Evolutionary conservation across 1,284 basidiomycete species (phyloP), one percentile per base, ranked within the genome.

Genomic region (Cerioporus squamosus): DNA sequence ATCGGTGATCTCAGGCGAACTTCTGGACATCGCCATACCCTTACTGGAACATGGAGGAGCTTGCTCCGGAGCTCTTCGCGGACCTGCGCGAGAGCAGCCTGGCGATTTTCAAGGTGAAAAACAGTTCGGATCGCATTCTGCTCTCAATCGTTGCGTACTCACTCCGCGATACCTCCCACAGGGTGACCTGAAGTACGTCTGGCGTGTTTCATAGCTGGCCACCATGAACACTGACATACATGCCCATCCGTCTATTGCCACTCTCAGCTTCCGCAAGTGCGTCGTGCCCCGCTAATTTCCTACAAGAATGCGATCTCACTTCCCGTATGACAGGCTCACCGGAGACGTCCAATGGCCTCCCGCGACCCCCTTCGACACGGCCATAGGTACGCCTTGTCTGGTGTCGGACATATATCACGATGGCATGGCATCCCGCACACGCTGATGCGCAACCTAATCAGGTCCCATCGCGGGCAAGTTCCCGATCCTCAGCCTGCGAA

Each of bases 341-440:
- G 93, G 92, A 10, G 97, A 99, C 72, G 82, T 94, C 17, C 81
- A 82, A 66, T 99, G 97, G 97, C 91, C 93, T 0, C 82, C 88
- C 0, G 89, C 86, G 43, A 95, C 94, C 0, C 77, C 90, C 0
- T 96, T 98, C 74, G 76, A 81, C 31, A 77, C 81, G 8, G 94
- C 95, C 0, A 74, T 98, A 10, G 96, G 95, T 86, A 70, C 68
- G 76, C n/a, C n/a, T n/a, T n/a, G n/a, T n/a, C n/a, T n/a, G n/a
- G n/a, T n/a, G n/a, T n/a, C n/a, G n/a, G n/a, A n/a, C n/a, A n/a
- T n/a, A n/a, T n/a, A n/a, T n/a, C n/a, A n/a, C n/a, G n/a, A n/a
- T n/a, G n/a, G n/a, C n/a, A n/a, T n/a, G n/a, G n/a, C 26, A 29
- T 49, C 20, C 23, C 15, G 18, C 44, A 44, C 60, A 46, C 59